Evolutionary conservation across 805 yeast genomes (phyloP), one percentile per base, ranked within the genome.

Genomic region (Myxozyma lipomycoides): DNA sequence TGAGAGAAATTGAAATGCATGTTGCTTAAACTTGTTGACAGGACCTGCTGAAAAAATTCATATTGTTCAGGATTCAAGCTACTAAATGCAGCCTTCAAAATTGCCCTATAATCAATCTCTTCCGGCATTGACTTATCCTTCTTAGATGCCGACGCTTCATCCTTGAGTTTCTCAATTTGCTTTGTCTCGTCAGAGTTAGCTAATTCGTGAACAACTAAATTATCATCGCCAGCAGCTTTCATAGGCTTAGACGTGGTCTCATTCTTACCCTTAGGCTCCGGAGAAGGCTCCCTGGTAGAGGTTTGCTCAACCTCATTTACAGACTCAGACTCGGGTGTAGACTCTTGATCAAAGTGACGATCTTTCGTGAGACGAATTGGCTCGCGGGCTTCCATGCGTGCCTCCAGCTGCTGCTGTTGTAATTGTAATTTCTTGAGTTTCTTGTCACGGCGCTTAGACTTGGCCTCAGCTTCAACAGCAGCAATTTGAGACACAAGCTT

Each of bases 11-110:
- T 21, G 34, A 38, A 17, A 21, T 41, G 52, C 2, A 48, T 28
- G 15, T 28, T 28, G 15, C 12, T 10, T 15, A 28, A 28, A n/a
- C n/a, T n/a, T n/a, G n/a, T n/a, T n/a, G n/a, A n/a, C n/a, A n/a
- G n/a, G n/a, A n/a, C n/a, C n/a, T n/a, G n/a, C n/a, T n/a, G n/a
- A n/a, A n/a, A n/a, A n/a, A n/a, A n/a, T n/a, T n/a, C n/a, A n/a
- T n/a, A n/a, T n/a, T n/a, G n/a, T n/a, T n/a, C n/a, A n/a, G n/a
- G n/a, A n/a, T 46, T 38, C 3, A 50, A 46, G 2, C 44, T 44
- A 7, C 41, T 15, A 9, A 51, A 28, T 4, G 41, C 32, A 17
- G 43, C 48, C 39, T 47, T 43, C 43, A 51, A 51, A 26, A 51
- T 46, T 3, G 49, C 15, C 17, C 43, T 19, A 41, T 38, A 15